Evolutionary conservation across 2,329 filamentous ascomycete genomes (phyloP).

Genomic region (Amauroascus niger): DNA sequence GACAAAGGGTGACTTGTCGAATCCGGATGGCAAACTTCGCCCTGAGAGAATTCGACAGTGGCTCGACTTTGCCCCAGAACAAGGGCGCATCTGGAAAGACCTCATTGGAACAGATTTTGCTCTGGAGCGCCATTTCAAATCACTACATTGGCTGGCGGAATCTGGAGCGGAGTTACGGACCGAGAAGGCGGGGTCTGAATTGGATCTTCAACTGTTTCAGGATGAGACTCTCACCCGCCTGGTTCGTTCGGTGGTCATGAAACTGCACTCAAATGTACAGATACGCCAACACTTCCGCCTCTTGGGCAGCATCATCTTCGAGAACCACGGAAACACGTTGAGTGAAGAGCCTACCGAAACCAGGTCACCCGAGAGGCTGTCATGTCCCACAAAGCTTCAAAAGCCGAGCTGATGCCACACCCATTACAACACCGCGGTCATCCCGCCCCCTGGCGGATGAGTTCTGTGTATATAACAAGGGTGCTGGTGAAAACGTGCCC

Average conservation of each 20-base stretch:
- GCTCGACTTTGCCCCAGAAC: conserved; percentile 10
- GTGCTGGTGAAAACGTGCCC: conserved; percentile 18
- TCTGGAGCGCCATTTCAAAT: conserved; percentile 12
- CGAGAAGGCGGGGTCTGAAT: conserved; percentile 14
- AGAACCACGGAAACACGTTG: conserved; percentile 18
- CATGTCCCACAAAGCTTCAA: conserved; percentile 11
- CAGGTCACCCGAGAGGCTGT: neutral
- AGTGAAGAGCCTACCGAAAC: conserved; percentile 7
- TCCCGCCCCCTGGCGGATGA: conserved; percentile 25
- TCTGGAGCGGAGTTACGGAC: conserved; percentile 5
- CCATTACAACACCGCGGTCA: conserved; percentile 6
- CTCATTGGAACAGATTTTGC: conserved; percentile 10
- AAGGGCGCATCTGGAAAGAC: conserved; percentile 13
- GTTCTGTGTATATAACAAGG: conserved; percentile 30
- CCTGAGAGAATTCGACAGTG: conserved; percentile 14
- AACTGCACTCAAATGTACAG: conserved; percentile 8
- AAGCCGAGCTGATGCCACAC: conserved; percentile 11
- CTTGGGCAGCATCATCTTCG: conserved; percentile 14
- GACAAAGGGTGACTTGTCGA: conserved; percentile 15
- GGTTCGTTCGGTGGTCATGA: conserved; percentile 10
- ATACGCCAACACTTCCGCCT: conserved; percentile 14
- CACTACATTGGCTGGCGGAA: conserved; percentile 11
- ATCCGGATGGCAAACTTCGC: conserved; percentile 15
- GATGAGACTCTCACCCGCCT: conserved; percentile 11
- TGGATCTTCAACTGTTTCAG: conserved; percentile 16